These are phyloP conservation scores for Entomortierella beljakovae DNA, from an alignment of 192 early-diverging fungal genomes.

Conservation along the genomic window DNA sequence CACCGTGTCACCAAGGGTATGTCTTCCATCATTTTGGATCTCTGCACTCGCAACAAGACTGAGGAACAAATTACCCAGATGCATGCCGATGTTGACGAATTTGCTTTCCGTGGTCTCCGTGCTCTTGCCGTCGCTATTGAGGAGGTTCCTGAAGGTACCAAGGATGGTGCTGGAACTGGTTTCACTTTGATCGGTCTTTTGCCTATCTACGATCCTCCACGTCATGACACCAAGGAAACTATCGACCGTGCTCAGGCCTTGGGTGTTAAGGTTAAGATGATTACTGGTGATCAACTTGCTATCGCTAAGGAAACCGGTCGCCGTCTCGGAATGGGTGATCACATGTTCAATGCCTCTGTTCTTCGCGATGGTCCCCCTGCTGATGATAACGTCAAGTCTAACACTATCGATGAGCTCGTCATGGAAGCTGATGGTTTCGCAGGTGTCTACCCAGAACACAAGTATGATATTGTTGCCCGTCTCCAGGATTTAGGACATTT, in stretches of 20 bases:
- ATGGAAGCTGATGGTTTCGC: constrained; percentile 57
- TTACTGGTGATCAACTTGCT: constrained; percentile 86
- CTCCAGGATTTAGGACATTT: constrained; percentile 81
- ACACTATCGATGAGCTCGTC: constrained; percentile 53
- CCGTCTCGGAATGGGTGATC: constrained; percentile 75
- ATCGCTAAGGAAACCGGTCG: constrained; percentile 70
- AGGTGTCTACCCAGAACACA: constrained; percentile 93
- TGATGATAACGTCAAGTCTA: constrained; percentile 52
- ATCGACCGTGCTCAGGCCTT: constrained; percentile 79
- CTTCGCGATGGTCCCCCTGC: constrained; percentile 76
- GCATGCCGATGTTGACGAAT: constrained; percentile 66
- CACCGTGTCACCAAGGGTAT: constrained; percentile 82
- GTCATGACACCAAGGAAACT: constrained; percentile 84
- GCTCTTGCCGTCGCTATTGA: constrained; percentile 82
- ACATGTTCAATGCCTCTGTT: constrained; percentile 69
- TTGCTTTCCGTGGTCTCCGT: constrained; percentile 61
- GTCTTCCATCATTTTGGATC: constrained; percentile 78
- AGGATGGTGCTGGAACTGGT: constrained; percentile 71
- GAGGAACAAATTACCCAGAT: constrained; percentile 68
- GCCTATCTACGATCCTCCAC: constrained; percentile 82
- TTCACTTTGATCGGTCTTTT: constrained; percentile 79
- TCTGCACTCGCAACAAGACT: constrained; percentile 78
- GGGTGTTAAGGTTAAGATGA: constrained; percentile 93
- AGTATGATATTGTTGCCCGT: constrained; percentile 96
- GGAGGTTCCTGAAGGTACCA: constrained; percentile 67